These are phyloP conservation scores for Clausena lansium DNA, from an alignment of 345 rosid genomes.

Conservation along the genomic window DNA sequence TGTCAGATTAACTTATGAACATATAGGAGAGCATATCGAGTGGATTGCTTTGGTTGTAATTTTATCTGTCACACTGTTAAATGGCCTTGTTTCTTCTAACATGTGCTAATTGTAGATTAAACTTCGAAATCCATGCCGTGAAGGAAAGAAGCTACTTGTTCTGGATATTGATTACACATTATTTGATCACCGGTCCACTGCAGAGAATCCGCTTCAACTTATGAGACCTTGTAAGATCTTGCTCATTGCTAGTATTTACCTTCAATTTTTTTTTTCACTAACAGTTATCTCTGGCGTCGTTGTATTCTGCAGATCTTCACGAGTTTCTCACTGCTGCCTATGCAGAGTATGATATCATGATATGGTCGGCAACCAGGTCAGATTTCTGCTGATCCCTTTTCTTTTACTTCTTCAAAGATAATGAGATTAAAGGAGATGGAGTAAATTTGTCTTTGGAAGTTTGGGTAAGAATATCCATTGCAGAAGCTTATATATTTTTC, in stretches of 20 bases:
- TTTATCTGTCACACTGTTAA: background rate
- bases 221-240: constrained; percentile 86
- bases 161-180: constrained; percentile 94
- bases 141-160: constrained; percentile 89
- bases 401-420: background rate
- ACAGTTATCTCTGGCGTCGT: constrained; percentile 1
- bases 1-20: background rate
- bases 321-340: constrained; percentile 94
- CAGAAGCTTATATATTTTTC: background rate
- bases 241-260: background rate
- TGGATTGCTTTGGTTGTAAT: background rate
- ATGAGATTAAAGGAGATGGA: background rate
- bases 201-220: constrained; percentile 86
- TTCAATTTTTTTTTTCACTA: background rate
- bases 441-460: background rate
- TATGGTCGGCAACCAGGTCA: constrained; percentile 98
- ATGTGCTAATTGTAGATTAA: constrained; percentile 51
- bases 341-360: constrained; percentile 89
- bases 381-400: background rate
- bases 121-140: constrained; percentile 66
- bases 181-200: constrained; percentile 91
- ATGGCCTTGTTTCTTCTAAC: background rate
- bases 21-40: background rate
- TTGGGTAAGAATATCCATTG: background rate
- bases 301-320: constrained; percentile 70